A percentile compares a stretch with the other conserved stretches of the same genome.
Evolutionary conservation across 306 rosid species (phyloP).

Genomic region (Parietaria judaica): DNA sequence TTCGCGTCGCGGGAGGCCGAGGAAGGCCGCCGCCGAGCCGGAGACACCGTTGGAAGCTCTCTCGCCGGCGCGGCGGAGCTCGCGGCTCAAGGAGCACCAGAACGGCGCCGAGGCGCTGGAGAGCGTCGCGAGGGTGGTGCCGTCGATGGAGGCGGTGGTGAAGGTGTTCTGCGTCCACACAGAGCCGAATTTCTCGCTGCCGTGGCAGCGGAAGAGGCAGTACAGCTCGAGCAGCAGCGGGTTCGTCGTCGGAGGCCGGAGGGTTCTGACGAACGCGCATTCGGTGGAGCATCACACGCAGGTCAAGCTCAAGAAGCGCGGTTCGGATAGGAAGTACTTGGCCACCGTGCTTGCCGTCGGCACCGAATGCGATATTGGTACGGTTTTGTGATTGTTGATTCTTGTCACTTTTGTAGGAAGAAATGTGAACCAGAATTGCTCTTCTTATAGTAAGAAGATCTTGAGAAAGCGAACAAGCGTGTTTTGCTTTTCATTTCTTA

Average conservation of each 20-base stretch:
- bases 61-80: constrained; percentile 29
- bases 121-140: constrained; percentile 42
- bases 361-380: constrained; percentile 72
- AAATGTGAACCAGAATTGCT: too few species aligned
- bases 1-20: constrained; percentile 30
- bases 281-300: constrained; percentile 76
- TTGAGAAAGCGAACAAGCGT: too few species aligned
- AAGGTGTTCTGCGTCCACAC: constrained; percentile 77
- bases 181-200: constrained; percentile 72
- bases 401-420: too few species aligned
- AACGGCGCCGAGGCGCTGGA: constrained; percentile 34
- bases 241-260: constrained; percentile 48
- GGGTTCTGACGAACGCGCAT: constrained; percentile 77
- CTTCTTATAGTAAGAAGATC: too few species aligned
- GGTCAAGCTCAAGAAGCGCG: constrained; percentile 81
- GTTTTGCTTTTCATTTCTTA: too few species aligned
- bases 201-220: constrained; percentile 82
- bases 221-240: constrained; percentile 79
- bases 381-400: neutral
- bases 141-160: constrained; percentile 76
- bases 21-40: constrained; percentile 22
- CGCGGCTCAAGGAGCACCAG: constrained; percentile 27
- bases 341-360: constrained; percentile 83
- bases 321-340: constrained; percentile 75
- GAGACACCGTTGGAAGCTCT: constrained; percentile 9